Evolutionary conservation across 2,329 filamentous ascomycete genomes (phyloP).

Genomic region (Beauveria brongniartii): DNA sequence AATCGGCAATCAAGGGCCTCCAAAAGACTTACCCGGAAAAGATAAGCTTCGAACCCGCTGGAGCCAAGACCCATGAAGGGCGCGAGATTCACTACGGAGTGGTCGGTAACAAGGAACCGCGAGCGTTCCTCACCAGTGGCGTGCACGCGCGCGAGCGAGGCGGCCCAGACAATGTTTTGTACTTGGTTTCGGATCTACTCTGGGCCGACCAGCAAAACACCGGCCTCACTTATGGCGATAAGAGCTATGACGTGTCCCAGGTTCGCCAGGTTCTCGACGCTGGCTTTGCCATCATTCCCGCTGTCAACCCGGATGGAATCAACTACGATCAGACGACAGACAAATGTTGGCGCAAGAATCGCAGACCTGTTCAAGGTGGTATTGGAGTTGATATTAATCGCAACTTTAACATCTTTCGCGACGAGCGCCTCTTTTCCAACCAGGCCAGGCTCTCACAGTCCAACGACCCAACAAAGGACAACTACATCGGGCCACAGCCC

Average conservation of each 20-base stretch:
- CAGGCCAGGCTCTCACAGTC: slow-evolving; percentile 21
- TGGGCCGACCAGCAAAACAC: slow-evolving; percentile 39
- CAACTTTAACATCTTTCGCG: slow-evolving; percentile 51
- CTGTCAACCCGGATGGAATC: slow-evolving; percentile 46
- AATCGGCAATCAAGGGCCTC: neutral
- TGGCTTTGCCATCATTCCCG: slow-evolving; percentile 44
- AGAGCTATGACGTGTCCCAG: slow-evolving; percentile 42
- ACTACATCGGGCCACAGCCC: slow-evolving; percentile 41
- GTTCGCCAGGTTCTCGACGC: slow-evolving; percentile 42
- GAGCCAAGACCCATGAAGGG: slow-evolving; percentile 35
- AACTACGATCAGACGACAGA: slow-evolving; percentile 42
- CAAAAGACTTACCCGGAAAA: neutral
- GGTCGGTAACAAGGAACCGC: slow-evolving; percentile 36
- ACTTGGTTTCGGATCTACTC: slow-evolving; percentile 50
- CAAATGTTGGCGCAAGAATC: slow-evolving; percentile 49
- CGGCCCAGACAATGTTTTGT: slow-evolving; percentile 46
- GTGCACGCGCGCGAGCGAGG: slow-evolving; percentile 52
- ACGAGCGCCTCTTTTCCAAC: slow-evolving; percentile 34
- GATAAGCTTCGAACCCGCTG: slow-evolving; percentile 19
- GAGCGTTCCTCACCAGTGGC: slow-evolving; percentile 43
- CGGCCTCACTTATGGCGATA: slow-evolving; percentile 43
- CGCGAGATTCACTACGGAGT: slow-evolving; percentile 30
- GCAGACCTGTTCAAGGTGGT: slow-evolving; percentile 33
- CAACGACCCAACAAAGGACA: slow-evolving; percentile 32
- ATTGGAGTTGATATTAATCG: slow-evolving; percentile 46